Percentiles rank a stretch among this genome's conserved stretches.
Conservation (phyloP, 352 stramenopile genomes). For the Phytophthora sojae region DNA sequence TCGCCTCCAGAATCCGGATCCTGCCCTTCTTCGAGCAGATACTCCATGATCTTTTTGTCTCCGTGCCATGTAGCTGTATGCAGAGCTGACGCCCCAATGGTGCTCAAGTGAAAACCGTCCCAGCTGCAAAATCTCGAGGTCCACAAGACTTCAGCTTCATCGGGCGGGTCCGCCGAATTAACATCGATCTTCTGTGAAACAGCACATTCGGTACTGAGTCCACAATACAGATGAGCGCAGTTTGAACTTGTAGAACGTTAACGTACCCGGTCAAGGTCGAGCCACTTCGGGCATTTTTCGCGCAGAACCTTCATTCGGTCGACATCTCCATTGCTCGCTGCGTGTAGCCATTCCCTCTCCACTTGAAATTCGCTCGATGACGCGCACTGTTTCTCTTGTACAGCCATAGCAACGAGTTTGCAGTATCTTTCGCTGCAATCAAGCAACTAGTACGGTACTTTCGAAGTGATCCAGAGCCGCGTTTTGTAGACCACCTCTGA, state of each 20-base stretch:
- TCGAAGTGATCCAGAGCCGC: background rate
- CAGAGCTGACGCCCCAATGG: slow-evolving; percentile 23
- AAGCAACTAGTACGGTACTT: too few species aligned
- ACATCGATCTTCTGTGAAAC: background rate
- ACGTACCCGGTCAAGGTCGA: slow-evolving; percentile 15
- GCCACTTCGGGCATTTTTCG: background rate
- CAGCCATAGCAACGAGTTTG: background rate
- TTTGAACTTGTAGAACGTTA: background rate
- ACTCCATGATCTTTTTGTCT: slow-evolving; percentile 11
- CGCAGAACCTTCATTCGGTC: slow-evolving; percentile 10
- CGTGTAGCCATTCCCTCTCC: slow-evolving; percentile 9
- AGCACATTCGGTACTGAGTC: background rate
- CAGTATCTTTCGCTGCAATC: background rate
- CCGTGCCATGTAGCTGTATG: slow-evolving; percentile 29
- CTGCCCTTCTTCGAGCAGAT: slow-evolving; percentile 20
- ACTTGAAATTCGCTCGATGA: background rate
- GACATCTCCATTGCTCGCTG: slow-evolving; percentile 12
- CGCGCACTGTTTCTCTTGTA: background rate
- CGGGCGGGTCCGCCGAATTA: background rate
- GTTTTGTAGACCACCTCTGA: background rate
- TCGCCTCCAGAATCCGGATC: slow-evolving; percentile 22
- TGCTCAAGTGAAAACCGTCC: slow-evolving; percentile 21
- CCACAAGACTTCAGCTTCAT: background rate
- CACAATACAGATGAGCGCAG: background rate
- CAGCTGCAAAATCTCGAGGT: slow-evolving; percentile 21